Evolutionary conservation across 2,329 filamentous ascomycete genomes (phyloP).

Genomic region (Thermothelomyces thermophilus): DNA sequence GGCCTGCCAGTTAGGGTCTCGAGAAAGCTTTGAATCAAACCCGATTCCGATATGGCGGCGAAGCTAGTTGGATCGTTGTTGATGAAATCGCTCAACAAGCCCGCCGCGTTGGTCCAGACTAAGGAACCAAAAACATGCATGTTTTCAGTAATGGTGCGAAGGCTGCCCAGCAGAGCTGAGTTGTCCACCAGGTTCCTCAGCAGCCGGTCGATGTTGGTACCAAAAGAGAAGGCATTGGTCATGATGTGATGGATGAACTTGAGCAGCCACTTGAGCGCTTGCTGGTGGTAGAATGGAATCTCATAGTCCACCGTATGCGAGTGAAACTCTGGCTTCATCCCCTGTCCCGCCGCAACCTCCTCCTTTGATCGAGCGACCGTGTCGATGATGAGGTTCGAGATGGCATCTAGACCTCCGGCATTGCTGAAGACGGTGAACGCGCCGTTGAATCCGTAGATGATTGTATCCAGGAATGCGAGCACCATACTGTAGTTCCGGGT

Average conservation of each 20-base stretch:
- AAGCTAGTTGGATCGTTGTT: conserved; percentile 99
- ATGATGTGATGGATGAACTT: conserved; percentile 97
- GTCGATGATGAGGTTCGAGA: conserved; percentile 78
- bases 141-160: conserved; percentile 77
- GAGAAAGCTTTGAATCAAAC: conserved; percentile 78
- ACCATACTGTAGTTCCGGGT: conserved; percentile 79
- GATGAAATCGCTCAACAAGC: conserved; percentile 90
- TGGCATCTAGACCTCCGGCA: conserved; percentile 78
- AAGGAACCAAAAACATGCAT: conserved; percentile 77
- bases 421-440: conserved; percentile 78
- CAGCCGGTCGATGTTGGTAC: conserved; percentile 81
- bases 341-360: conserved; percentile 59
- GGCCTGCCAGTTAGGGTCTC: conserved; percentile 64
- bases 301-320: conserved; percentile 87
- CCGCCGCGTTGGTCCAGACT: conserved; percentile 92
- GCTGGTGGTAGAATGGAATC: conserved; percentile 88
- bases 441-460: conserved; percentile 78
- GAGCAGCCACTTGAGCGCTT: conserved; percentile 86
- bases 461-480: conserved; percentile 78
- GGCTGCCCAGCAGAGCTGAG: conserved; percentile 69
- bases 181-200: conserved; percentile 93
- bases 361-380: conserved; percentile 66
- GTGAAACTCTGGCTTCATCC: conserved; percentile 61
- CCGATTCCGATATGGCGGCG: conserved; percentile 88
- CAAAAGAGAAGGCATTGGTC: conserved; percentile 60